Evolutionary conservation across 768 basidiomycete species (phyloP), one percentile per base, ranked within the genome.

Genomic region (Psilocybe tampanensis): DNA sequence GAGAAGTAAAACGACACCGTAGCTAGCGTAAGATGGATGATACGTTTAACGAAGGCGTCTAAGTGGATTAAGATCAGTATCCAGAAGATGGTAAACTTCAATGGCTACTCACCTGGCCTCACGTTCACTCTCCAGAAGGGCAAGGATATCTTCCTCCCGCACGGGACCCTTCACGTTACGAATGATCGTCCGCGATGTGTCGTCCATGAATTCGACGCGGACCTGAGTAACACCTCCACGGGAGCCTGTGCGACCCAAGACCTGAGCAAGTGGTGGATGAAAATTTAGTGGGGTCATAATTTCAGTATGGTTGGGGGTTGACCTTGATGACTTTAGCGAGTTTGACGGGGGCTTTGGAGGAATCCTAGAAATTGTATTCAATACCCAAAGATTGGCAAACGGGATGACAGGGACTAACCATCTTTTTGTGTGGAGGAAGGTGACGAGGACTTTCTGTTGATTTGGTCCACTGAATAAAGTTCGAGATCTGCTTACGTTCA

Each of bases 91-190:
- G 23, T 4, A 23, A 12, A 44, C 15, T 24, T 21, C 9, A 22
- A n/a, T 7, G 12, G 36, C 8, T 23, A 53, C 61, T 50, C 70
- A 97, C 97, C 97, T 93, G 68, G 97, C 97, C 82, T 99, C 97
- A 78, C 97, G 93, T 79, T 99, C 97, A 73, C 90, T 91, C 83
- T 99, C 97, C 70, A 98, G 81, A 64, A 99, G 81, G 65, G 95
- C 94, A 60, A 99, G 83, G 70, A 98, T 97, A 74, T 99, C 97
- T 75, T 95, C 86, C 77, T 94, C 90, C 61, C 93, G 81, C 58
- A 98, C 95, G 59, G 97, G 96, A 0, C 97, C 97, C 78, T 98
- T 98, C 65, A 98, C 96, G 80, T 99, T 99, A 52, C 96, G 92
- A 76, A 98, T 96, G 76, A 99, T 97, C 64, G 92, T 90, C 68